phyloP scores from a whole-genome alignment of 371 early-diverging fungal genomes.

The Mortierella sp. region DNA sequence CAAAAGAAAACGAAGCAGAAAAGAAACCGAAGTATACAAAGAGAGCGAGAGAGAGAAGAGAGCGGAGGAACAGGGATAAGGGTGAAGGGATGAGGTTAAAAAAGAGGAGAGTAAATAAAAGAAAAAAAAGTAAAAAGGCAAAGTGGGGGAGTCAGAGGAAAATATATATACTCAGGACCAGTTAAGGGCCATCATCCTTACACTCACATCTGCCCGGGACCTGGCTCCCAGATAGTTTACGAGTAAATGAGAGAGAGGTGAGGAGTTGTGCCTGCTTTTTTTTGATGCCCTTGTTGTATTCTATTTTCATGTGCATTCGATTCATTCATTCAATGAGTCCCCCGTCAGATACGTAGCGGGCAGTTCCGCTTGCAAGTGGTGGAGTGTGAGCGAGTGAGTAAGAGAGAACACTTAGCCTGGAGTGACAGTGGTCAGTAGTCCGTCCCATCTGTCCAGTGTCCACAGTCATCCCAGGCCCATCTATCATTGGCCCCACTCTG shows the following conservation, averaged over 20 bases:
- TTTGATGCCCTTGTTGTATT: not conserved
- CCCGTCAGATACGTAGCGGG: constrained; percentile 4
- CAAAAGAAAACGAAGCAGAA: not conserved
- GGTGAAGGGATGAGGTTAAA: constrained; percentile 19
- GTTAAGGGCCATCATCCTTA: not conserved
- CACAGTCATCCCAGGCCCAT: not conserved
- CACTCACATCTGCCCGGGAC: not conserved
- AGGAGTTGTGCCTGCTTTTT: constrained; percentile 3
- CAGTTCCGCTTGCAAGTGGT: not conserved
- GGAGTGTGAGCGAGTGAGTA: not conserved
- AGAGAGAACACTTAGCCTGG: not conserved
- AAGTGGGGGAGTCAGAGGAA: constrained; percentile 12
- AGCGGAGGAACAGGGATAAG: not conserved
- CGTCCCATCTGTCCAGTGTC: too few relatives aligned
- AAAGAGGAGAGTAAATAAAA: not conserved
- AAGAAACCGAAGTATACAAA: not conserved
- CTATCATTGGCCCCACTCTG: constrained; percentile 5
- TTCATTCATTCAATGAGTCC: not conserved
- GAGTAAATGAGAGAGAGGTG: not conserved
- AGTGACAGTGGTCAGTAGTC: not conserved
- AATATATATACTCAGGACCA: not conserved
- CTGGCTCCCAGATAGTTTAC: constrained; percentile 7
- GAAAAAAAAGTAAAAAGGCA: not conserved
- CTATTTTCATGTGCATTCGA: not conserved
- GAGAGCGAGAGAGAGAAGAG: not conserved